phyloP scores from a whole-genome alignment of 2,329 filamentous ascomycete genomes.

The Tolypocladium inflatum region DNA sequence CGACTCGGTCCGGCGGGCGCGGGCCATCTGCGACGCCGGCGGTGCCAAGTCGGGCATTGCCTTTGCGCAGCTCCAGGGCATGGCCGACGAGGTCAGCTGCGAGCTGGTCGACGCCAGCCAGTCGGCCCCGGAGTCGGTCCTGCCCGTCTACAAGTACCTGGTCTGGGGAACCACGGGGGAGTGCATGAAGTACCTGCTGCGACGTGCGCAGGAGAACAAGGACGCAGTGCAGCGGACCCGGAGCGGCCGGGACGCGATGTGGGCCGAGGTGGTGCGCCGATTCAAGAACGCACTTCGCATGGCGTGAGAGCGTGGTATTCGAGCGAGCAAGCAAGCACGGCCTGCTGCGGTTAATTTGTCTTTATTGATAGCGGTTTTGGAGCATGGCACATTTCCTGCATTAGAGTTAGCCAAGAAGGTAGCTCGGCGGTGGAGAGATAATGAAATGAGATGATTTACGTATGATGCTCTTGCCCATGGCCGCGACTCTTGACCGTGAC shows the following conservation, averaged over 20 bases:
- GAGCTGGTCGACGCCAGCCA: constrained; percentile 37
- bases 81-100: constrained; percentile 87
- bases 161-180: constrained; percentile 65
- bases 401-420: neutral
- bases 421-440: neutral
- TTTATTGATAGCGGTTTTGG: neutral
- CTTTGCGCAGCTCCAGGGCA: constrained; percentile 73
- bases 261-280: constrained; percentile 49
- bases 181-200: constrained; percentile 75
- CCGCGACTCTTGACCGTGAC: neutral
- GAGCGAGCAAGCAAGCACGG: neutral
- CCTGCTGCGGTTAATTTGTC: neutral
- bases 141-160: constrained; percentile 62
- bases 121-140: constrained; percentile 16
- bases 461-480: neutral
- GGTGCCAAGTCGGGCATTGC: constrained; percentile 28
- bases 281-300: constrained; percentile 31
- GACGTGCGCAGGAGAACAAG: constrained; percentile 56
- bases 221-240: constrained; percentile 57
- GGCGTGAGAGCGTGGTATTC: constrained; percentile 13
- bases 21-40: constrained; percentile 37
- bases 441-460: neutral
- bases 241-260: constrained; percentile 53
- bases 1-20: constrained; percentile 53
- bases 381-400: neutral